phyloP scores from a whole-genome alignment of 2,329 filamentous ascomycete species.

The Lachnellula suecica region DNA sequence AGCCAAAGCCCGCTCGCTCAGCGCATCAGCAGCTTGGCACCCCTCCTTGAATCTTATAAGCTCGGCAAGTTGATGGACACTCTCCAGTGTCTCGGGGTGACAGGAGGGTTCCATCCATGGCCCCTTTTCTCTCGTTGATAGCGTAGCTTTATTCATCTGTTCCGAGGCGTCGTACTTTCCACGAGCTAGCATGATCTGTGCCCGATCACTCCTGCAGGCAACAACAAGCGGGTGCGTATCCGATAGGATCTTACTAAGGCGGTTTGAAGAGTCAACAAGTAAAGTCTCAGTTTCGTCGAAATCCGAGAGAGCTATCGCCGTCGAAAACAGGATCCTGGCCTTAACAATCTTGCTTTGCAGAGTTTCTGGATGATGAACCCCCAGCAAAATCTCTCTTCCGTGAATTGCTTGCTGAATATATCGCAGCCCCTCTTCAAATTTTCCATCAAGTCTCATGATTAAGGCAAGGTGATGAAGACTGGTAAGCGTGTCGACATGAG shows the following conservation, averaged over 20 bases:
- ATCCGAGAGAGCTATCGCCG: slow-evolving; percentile 18
- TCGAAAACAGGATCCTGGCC: slow-evolving; percentile 19
- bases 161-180: slow-evolving; percentile 26
- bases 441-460: slow-evolving; percentile 20
- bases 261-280: slow-evolving; percentile 17
- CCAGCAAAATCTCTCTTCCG: slow-evolving; percentile 21
- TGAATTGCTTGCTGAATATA: slow-evolving; percentile 21
- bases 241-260: slow-evolving; percentile 15
- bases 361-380: slow-evolving; percentile 24
- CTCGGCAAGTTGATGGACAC: slow-evolving; percentile 25
- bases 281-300: slow-evolving; percentile 23
- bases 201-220: slow-evolving; percentile 22
- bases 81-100: slow-evolving; percentile 28
- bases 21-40: slow-evolving; percentile 21
- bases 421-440: slow-evolving; percentile 20
- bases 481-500: slow-evolving; percentile 22
- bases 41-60: slow-evolving; percentile 21
- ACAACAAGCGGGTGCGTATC: slow-evolving; percentile 23
- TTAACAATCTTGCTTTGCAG: slow-evolving; percentile 23
- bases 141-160: slow-evolving; percentile 19
- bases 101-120: slow-evolving; percentile 24
- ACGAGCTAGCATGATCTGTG: slow-evolving; percentile 19
- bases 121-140: slow-evolving; percentile 18
- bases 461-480: slow-evolving; percentile 23
- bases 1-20: slow-evolving; percentile 20